Evolutionary conservation across 352 stramenopile genomes (phyloP), one percentile per base, ranked within the genome.

Genomic region (Globisporangium cylindrosporum): DNA sequence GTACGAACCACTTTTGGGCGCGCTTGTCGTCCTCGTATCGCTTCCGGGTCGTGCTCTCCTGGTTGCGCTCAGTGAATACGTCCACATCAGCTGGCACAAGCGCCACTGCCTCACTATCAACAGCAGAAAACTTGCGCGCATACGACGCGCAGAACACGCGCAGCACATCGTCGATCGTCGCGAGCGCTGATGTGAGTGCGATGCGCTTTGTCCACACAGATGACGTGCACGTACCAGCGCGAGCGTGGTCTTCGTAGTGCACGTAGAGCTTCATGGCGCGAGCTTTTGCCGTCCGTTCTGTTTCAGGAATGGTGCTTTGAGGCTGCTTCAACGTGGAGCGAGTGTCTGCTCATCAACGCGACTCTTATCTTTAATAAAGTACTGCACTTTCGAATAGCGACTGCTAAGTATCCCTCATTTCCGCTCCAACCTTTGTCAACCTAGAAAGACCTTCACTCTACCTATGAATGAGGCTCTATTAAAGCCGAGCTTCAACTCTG

Each of bases 171-270:
- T 79, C 62, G 20, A 92, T 68, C 5, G 81, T 83, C 20, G 66
- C 41, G 54, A 65, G 48, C 58, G 69, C 61, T 14, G 60, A 34
- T 9, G 75, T 69, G 20, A 91, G 61, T 8, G 73, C 81, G 22
- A 92, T 32, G 18, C 84, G 81, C 67, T 82, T 88, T 4, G 84
- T 89, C 78, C 84, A 90, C 60, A 24, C 4, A 29, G 22, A 46
- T 5, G 54, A 24, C 25, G 38, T 36, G 27, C 27, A 32, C 27
- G 27, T 32, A 46, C 36, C 71, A 57, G 29, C 71, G 64, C 27
- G 56, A 18, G 41, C 25, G 5, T 29, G 41, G 18, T 74, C 70
- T 73, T 90, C 83, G 29, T 79, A 86, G 75, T 94, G 86, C 59
- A 94, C 76, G 70, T 92, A 92, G 15, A 93, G 70, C 41, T 68